Percentiles rank a stretch among this genome's conserved stretches.
Evolutionary conservation across 305 asterid genomes (phyloP).

Genomic region (Solanum hybrid): DNA sequence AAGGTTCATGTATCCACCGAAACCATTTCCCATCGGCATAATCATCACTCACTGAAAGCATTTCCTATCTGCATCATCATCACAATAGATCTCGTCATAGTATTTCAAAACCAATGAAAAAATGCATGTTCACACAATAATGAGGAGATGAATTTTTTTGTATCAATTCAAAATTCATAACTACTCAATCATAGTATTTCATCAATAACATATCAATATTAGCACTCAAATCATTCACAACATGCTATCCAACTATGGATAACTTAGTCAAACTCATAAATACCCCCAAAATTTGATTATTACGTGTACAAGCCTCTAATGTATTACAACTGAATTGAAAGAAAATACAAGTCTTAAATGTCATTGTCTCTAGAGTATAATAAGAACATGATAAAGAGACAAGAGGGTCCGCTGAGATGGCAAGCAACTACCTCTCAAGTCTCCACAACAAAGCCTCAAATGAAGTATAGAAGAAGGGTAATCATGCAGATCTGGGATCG

Average conservation of each 20-base stretch:
- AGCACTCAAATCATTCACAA: not conserved
- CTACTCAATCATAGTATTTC: not conserved
- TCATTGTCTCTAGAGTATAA: not conserved
- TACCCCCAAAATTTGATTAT: not conserved
- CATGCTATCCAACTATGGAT: not conserved
- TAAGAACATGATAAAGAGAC: not conserved
- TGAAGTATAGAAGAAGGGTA: not conserved
- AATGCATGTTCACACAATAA: not conserved
- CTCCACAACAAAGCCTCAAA: not conserved
- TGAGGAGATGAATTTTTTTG: not conserved
- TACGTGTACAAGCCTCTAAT: not conserved
- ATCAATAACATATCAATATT: not conserved
- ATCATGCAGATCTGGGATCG: not conserved
- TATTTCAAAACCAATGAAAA: not conserved
- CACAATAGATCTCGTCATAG: no score
- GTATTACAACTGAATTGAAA: no score
- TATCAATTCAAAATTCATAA: not conserved
- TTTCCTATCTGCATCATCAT: not conserved
- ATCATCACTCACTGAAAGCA: not conserved
- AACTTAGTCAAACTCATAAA: not conserved
- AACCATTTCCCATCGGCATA: not conserved
- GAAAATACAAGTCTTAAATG: not conserved
- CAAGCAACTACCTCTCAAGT: not conserved
- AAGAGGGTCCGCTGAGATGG: not conserved
- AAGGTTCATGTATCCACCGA: not conserved